Conservation (phyloP, 257 asterid genomes). For the Misopates orontium region DNA sequence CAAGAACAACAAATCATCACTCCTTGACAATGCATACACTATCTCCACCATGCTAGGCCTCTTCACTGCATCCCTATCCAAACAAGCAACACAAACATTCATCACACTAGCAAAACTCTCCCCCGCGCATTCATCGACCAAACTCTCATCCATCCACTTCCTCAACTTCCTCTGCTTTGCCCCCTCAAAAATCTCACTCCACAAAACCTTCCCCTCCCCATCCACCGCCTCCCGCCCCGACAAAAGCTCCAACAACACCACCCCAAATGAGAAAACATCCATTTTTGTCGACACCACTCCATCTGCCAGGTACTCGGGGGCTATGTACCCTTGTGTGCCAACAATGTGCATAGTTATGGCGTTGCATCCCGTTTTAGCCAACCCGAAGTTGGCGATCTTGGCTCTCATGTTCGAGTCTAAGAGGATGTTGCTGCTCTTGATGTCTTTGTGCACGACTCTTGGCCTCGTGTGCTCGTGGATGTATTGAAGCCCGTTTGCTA, state of each 20-base stretch:
- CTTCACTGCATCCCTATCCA: conserved; percentile 67
- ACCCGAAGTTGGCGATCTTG: conserved; percentile 88
- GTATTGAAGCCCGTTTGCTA: conserved; percentile 92
- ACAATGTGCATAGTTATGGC: conserved; percentile 98
- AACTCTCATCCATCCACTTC: conserved; percentile 67
- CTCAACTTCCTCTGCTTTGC: conserved; percentile 44
- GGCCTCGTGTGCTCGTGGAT: conserved; percentile 98
- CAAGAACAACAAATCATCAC: conserved; percentile 63
- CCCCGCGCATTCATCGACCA: conserved; percentile 36
- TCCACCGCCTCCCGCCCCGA: conserved; percentile 72
- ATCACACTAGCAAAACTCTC: conserved; percentile 64
- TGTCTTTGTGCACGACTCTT: conserved; percentile 87
- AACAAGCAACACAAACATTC: conserved; percentile 69
- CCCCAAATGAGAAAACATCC: conserved; percentile 90
- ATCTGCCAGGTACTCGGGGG: conserved; percentile 77
- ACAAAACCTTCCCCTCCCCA: conserved; percentile 58
- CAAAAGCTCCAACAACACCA: conserved; percentile 81
- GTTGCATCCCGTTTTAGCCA: conserved; percentile 87
- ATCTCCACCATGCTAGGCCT: conserved; percentile 95
- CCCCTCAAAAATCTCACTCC: conserved; percentile 57
- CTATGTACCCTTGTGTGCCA: conserved; percentile 90
- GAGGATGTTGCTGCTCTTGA: conserved; percentile 89
- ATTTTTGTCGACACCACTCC: conserved; percentile 83
- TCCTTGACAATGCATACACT: conserved; percentile 86
- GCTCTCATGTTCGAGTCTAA: conserved; percentile 88